Evolutionary conservation across 306 rosid genomes (phyloP).

Genomic region (Sicyos edulis): DNA sequence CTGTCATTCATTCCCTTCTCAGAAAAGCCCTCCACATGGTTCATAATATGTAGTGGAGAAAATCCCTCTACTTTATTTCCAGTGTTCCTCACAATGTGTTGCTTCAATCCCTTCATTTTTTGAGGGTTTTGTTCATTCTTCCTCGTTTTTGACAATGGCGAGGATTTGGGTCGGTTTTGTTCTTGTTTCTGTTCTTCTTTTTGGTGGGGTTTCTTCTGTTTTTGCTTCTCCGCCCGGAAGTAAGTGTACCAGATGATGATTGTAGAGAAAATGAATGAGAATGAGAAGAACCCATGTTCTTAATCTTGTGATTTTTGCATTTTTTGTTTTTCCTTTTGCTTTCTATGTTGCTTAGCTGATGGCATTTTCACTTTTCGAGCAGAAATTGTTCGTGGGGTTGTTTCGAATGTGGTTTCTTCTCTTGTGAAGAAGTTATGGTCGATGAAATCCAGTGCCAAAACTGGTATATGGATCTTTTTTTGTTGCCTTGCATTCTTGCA

Average conservation of each 20-base stretch:
- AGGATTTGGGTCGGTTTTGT: conserved; percentile 34
- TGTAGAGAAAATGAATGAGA: neutral
- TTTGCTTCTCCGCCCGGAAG: conserved; percentile 79
- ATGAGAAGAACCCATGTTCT: conserved; percentile 16
- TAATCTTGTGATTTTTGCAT: neutral
- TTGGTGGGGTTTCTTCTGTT: conserved; percentile 51
- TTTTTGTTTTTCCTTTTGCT: neutral
- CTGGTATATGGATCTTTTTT: conserved; percentile 33
- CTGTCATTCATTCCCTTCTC: conserved; percentile 25
- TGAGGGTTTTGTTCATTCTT: conserved; percentile 32
- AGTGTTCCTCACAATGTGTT: conserved; percentile 30
- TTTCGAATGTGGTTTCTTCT: conserved; percentile 76
- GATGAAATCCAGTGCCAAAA: conserved; percentile 60
- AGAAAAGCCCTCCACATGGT: conserved; percentile 27
- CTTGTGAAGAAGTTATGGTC: conserved; percentile 80
- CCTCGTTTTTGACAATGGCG: conserved; percentile 39
- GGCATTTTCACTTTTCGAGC: conserved; percentile 30
- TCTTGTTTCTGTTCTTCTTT: conserved; percentile 43
- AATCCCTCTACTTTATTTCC: conserved; percentile 29
- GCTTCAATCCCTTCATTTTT: conserved; percentile 28
- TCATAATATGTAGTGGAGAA: conserved; percentile 27
- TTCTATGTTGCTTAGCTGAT: conserved; percentile 1
- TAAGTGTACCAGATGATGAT: conserved; percentile 35
- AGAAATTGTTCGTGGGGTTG: conserved; percentile 74
- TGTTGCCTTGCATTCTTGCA: neutral